Base-by-base conservation (phyloP, 2,329 filamentous ascomycete genomes). In the Botrytis tulipae region DNA sequence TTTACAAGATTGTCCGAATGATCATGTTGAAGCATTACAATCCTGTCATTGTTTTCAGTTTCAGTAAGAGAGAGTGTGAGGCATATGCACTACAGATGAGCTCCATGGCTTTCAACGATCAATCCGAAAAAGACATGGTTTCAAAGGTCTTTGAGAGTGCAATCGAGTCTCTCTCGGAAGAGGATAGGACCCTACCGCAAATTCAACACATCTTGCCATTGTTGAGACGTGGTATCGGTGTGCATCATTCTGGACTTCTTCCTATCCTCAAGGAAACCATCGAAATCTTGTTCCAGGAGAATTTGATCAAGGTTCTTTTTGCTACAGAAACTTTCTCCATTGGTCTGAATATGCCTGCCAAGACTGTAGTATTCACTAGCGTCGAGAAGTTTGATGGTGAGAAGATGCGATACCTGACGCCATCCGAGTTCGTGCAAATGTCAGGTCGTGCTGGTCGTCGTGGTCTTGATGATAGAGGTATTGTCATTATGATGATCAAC, bases 401-500 rank as follows among this genome's bases (percentile, higher is more conserved):
- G 10, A 87, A 88, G 74, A 89, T 90, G 78, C 89, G 95, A 76
- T 97, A 95, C 83, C 88, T 98, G 32, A 98, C 95, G 0, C 94
- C 94, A 2, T 97, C 94, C 18, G 96, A 99, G 80, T 99, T 98
- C 83, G 93, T 99, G 70, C 96, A 99, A 82, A 99, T 99, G 96
- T 97, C 96, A 71, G 96, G 96, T 75, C 93, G 96, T 83, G 96
- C 96, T 74, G 96, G 96, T 81, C 93, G 96, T 87, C 91, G 96
- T 89, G 96, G 96, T 84, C 92, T 99, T 72, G 96, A 99, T 84
- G 95, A 98, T 76, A 92, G 96, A 77, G 96, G 96, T 88, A 97
- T 98, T 78, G 96, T 99, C 78, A 98, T 99, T 82, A 98, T 99
- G 94, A 98, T 99, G 95, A 93, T 99, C 75, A 92, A 97, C 80